phyloP scores from a whole-genome alignment of 352 stramenopile species.

The Salisapilia sapeloensis region DNA sequence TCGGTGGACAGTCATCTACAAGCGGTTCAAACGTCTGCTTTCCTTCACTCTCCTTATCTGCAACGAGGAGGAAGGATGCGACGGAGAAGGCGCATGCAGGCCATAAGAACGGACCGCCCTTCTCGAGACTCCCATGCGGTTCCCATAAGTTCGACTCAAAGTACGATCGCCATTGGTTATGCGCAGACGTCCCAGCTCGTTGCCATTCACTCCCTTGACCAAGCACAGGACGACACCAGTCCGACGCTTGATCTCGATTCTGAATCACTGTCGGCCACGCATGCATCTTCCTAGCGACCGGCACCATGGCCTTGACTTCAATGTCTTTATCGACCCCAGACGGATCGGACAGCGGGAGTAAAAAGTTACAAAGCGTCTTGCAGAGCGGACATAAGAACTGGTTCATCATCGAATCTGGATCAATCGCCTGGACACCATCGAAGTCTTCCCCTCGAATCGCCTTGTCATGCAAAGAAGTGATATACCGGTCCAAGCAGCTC shows the following conservation, averaged over 20 bases:
- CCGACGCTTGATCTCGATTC: not conserved
- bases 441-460: constrained; percentile 79
- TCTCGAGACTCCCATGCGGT: constrained; percentile 71
- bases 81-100: constrained; percentile 68
- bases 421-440: constrained; percentile 76
- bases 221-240: constrained; percentile 51
- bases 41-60: constrained; percentile 27
- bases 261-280: not conserved
- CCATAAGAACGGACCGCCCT: constrained; percentile 72
- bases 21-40: constrained; percentile 28
- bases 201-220: constrained; percentile 4
- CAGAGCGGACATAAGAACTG: constrained; percentile 87
- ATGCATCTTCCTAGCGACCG: too few relatives aligned
- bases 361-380: constrained; percentile 85
- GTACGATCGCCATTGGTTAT: constrained; percentile 75
- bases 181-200: constrained; percentile 33
- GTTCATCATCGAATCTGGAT: constrained; percentile 76
- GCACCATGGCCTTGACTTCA: not conserved
- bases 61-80: constrained; percentile 53
- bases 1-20: constrained; percentile 27
- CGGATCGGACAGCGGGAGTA: constrained; percentile 66
- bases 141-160: constrained; percentile 81
- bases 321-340: constrained; percentile 1
- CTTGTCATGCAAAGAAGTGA: constrained; percentile 73
- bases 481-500: constrained; percentile 75